Conservation (phyloP, 345 rosid genomes). For the Corchorus olitorius region DNA sequence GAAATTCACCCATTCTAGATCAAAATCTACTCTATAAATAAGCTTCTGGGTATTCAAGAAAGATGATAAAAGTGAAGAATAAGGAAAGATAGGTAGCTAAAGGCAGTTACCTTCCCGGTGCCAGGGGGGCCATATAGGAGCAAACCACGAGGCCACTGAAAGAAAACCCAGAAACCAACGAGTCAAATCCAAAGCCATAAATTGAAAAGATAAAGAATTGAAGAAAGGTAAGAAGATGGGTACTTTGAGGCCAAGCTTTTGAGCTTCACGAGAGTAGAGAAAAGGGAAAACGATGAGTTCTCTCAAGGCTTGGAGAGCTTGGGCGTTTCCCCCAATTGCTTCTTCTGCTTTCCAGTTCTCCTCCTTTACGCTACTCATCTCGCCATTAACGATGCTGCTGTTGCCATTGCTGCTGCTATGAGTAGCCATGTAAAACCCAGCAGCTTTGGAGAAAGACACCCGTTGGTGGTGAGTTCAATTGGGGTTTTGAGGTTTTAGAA, state of each 20-base stretch:
- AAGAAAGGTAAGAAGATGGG: background rate
- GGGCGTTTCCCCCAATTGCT: slow-evolving; percentile 72
- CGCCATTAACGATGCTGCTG: slow-evolving; percentile 20
- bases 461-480: too few species aligned
- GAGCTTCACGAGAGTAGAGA: slow-evolving; percentile 68
- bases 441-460: background rate
- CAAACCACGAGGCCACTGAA: slow-evolving; percentile 87
- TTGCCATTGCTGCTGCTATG: slow-evolving; percentile 20
- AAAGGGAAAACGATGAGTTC: slow-evolving; percentile 81
- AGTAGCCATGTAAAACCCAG: slow-evolving; percentile 10
- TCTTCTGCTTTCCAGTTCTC: slow-evolving; percentile 66
- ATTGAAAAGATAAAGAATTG: background rate
- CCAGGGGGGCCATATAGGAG: slow-evolving; percentile 93
- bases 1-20: background rate
- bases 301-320: slow-evolving; percentile 79
- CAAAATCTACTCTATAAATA: background rate
- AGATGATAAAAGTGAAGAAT: background rate
- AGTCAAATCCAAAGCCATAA: background rate
- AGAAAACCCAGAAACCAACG: slow-evolving; percentile 11
- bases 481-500: background rate
- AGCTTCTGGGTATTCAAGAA: background rate
- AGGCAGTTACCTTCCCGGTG: slow-evolving; percentile 80
- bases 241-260: slow-evolving; percentile 80
- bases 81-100: background rate
- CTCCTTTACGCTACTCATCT: background rate